Base-by-base conservation (phyloP, 768 basidiomycete species). In the Rhizopogon rudus region DNA sequence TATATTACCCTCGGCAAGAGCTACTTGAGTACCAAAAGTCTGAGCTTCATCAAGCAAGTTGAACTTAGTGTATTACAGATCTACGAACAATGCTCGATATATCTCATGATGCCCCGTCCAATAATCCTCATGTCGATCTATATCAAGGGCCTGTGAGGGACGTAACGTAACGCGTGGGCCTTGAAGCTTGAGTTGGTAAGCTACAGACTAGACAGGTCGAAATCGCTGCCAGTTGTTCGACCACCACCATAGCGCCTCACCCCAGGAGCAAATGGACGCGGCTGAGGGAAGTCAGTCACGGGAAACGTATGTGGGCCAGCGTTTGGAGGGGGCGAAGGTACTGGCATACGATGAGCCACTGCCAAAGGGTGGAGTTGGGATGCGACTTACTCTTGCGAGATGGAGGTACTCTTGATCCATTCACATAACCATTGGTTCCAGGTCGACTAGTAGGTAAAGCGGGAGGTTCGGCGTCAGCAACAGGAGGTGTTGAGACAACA, bases 201-300 rank as follows among this genome's bases (percentile, higher is more conserved):
- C 20, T 53, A 75, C 40, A 78, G 60, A 31, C 58, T 66, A 13
- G 67, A 67, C 33, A 81, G 57, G 70, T 90, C 81, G 73, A 91
- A 92, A 53, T 81, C 77, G 61, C 86, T 84, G n/a, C 91, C 91
- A 54, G 76, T 77, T 61, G 75, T 71, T 51, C 84, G 82, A 31
- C 88, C 87, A 64, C 83, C 84, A 12, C 69, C 71, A 65, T 94
- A 94, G 41, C 74, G 73, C 64, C 78, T 86, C 29, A 66, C 61
- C 33, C 66, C 73, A 5, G 68, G 63, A 37, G 67, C 66, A 67
- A 91, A 93, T 28, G 75, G 74, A 40, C 89, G 81, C 4, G 91
- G 91, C 13, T 84, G 83, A 1, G 91, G 91, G 65, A 93, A 91
- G 50, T 85, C 88, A 13, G 75, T 72, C n/a, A 84, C 80, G 6